Conservation (phyloP, 140 eudicot genomes). For the Eryngium alpinum region DNA sequence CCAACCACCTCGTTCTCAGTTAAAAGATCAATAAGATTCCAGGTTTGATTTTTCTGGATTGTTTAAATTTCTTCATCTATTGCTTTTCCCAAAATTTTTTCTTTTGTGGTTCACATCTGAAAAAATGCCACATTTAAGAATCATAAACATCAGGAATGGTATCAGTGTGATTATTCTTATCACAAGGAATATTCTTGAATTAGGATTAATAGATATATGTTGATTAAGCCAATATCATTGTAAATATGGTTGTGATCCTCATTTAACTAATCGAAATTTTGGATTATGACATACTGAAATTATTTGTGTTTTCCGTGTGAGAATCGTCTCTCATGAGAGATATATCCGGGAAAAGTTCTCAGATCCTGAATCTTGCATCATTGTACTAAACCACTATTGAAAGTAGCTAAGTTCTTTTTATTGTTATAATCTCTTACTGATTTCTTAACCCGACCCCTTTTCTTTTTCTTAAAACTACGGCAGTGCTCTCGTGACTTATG, state of each 20-base stretch:
- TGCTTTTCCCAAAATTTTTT: neutral
- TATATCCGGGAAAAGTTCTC: no score
- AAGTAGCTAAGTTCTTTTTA: neutral
- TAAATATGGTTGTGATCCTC: no score
- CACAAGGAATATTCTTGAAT: no score
- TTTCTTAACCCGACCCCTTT: neutral
- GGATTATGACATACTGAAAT: no score
- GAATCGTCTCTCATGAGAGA: no score
- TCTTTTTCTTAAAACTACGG: neutral
- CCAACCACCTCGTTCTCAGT: neutral
- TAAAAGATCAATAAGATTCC: neutral
- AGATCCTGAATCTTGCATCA: no score
- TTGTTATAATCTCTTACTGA: neutral
- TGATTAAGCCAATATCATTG: no score
- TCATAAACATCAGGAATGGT: neutral
- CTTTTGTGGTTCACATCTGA: neutral
- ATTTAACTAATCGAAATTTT: no score
- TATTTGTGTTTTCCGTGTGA: no score
- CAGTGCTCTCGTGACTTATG: constrained; percentile 8
- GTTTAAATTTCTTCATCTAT: neutral
- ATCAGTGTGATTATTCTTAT: no score
- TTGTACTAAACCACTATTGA: neutral
- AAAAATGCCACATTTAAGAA: neutral
- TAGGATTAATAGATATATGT: no score
- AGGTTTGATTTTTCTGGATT: neutral